Conservation (phyloP, 768 basidiomycete species). For the Amanita pseudoporphyria region DNA sequence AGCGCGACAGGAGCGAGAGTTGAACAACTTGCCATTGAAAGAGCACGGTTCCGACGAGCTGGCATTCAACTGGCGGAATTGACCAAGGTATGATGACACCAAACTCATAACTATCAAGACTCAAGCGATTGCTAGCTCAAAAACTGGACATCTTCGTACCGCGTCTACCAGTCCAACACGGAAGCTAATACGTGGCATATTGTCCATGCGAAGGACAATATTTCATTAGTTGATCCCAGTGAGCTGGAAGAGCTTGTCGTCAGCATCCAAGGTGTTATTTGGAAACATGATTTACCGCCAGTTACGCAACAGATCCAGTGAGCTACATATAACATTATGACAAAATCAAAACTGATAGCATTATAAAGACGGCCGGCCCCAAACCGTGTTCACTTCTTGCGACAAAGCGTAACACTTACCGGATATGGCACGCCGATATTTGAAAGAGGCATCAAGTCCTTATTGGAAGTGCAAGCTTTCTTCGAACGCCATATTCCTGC, state of each 20-base stretch:
- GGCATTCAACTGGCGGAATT: not conserved
- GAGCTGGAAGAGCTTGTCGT: slow-evolving; percentile 6
- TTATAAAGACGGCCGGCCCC: not conserved
- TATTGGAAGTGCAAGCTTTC: not conserved
- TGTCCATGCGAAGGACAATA: not conserved
- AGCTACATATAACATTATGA: not conserved
- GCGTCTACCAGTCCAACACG: not conserved
- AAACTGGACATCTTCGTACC: not conserved
- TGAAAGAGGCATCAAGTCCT: not conserved
- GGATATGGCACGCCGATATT: slow-evolving; percentile 6
- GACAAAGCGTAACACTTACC: slow-evolving; percentile 7
- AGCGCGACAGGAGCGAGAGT: too few species aligned
- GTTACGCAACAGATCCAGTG: not conserved
- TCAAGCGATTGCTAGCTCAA: not conserved
- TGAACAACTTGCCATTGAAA: too few species aligned
- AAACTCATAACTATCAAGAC: not conserved
- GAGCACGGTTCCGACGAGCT: not conserved
- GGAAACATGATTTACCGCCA: too few species aligned
- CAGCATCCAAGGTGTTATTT: slow-evolving; percentile 3
- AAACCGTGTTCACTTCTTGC: not conserved
- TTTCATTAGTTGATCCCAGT: not conserved
- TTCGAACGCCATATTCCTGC: too few species aligned
- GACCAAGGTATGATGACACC: not conserved
- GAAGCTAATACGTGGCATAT: not conserved
- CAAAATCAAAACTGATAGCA: not conserved